Evolutionary conservation across 306 rosid genomes (phyloP), one percentile per base, ranked within the genome.

Genomic region (Dalbergia cochinchinensis): DNA sequence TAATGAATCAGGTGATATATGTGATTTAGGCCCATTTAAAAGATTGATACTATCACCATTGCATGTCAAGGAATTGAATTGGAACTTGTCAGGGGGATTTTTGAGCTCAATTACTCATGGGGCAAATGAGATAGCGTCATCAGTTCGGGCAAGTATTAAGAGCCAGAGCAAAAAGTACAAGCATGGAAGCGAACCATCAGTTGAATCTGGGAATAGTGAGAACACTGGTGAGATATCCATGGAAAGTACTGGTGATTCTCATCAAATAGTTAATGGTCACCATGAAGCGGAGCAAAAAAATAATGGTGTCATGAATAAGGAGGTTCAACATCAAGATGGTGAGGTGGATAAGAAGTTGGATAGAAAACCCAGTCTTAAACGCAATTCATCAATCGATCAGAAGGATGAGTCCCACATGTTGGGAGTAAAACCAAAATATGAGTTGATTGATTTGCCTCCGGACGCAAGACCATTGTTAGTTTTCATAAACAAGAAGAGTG

Each of bases 401-500:
- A 91, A 83, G 94, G 99, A 91, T 20, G 96, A 88, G 48, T 84
- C 85, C 77, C 92, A 83, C 61, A 47, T 76, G 15, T 77, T 91
- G 64, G 80, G 87, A 78, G 88, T 83, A 83, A 96, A 83, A 71
- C 94, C 89, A 87, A 87, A 60, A 55, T 90, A 91, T 48, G 98
- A 93, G 83, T 74, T 96, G 89, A 88, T 78, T 82, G 98, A 90
- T 83, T 82, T 91, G 81, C 94, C 97, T 34, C 85, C 97, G 14
- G 97, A 96, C 86, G 91, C 97, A 71, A 94, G 99, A 66, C 97
- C 99, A 48, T 73, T 96, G 84, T 83, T 96, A 81, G 99, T 96
- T 83, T 93, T 96, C 72, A 77, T 93, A 80, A 96, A 96, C 89
- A 96, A 96, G 87, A 96, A 96, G 96, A 96, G 99, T 88, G 99